A percentile compares a stretch with the other conserved stretches of the same genome.
Evolutionary conservation across 2,329 filamentous ascomycete genomes (phyloP).

Genomic region (Chaetothyriales sp.): DNA sequence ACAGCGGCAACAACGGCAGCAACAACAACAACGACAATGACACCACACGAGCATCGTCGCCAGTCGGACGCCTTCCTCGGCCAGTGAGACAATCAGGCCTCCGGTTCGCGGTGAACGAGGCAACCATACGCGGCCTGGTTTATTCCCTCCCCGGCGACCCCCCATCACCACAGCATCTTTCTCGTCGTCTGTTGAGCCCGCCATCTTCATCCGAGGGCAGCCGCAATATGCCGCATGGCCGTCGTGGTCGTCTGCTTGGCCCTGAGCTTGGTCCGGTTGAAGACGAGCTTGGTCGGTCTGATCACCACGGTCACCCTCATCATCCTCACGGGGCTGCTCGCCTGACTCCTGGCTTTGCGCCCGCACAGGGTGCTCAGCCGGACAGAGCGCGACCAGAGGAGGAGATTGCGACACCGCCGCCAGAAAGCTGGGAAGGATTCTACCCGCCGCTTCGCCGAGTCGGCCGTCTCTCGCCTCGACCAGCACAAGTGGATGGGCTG

Average conservation of each 20-base stretch:
- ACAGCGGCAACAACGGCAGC: too few relatives aligned
- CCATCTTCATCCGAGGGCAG: background rate
- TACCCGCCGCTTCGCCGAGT: conserved; percentile 20
- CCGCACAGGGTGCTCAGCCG: conserved; percentile 20
- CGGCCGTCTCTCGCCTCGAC: conserved; percentile 19
- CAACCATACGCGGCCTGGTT: background rate
- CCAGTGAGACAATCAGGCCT: conserved; percentile 24
- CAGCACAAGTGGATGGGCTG: conserved; percentile 47
- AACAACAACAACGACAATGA: too few relatives aligned
- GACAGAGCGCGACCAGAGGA: conserved; percentile 1
- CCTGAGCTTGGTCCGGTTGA: background rate
- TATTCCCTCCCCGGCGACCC: conserved; percentile 6
- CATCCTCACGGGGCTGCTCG: background rate
- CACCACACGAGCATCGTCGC: conserved; percentile 6
- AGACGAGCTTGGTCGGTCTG: background rate
- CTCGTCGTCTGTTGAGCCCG: background rate
- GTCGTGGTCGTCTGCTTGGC: background rate
- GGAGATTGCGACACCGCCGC: conserved; percentile 7
- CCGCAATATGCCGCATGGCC: background rate
- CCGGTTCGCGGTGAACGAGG: conserved; percentile 19
- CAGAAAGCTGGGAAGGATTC: conserved; percentile 7
- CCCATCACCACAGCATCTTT: conserved; percentile 2
- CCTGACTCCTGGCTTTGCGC: conserved; percentile 29
- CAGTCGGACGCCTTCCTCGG: conserved; percentile 21
- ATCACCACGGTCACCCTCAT: background rate